Evolutionary conservation across 1,284 basidiomycete genomes (phyloP), one percentile per base, ranked within the genome.

Genomic region (Malassezia psittaci): DNA sequence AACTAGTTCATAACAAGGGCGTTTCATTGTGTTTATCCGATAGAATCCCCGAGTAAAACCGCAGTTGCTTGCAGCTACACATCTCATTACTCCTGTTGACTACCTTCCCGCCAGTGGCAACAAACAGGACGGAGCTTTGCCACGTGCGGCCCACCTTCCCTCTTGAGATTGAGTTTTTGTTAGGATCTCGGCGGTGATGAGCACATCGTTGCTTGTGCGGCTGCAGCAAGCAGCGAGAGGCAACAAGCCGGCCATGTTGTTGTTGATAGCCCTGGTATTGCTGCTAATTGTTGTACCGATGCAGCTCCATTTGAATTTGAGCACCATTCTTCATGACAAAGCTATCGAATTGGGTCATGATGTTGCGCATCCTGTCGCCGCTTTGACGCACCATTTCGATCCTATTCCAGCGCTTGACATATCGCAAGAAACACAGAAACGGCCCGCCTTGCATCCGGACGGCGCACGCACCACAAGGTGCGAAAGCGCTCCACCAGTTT

Each of bases 401-500:
- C 35, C 33, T 0, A 13, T 18, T 7, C 16, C 16, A n/a, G 9
- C 9, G 6, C 38, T 48, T 10, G 40, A 34, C 3, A 5, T 29
- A 0, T 33, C 38, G 54, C 46, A 55, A 62, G 33, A 40, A 0
- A 51, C 63, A 5, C 62, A 65, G 11, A 12, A 57, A 38, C 61
- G 53, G 51, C 72, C 72, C 10, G 51, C 39, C 6, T 45, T 66
- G 47, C 70, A 71, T n/a, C 33, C 59, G 1, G 68, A 73, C 36
- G 68, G 66, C 0, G 41, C 53, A 47, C 66, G 63, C 50, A 74
- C 70, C 2, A 72, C 66, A 9, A 61, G 70, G 11, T 74, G 72
- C 52, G 58, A 55, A 15, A 15, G 35, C 7, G 60, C 56, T 32
- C 44, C 52, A 6, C 47, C 55, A 13, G 61, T 63, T 13, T 34